Percentiles rank a stretch among this genome's conserved stretches.
phyloP scores from a whole-genome alignment of 2,329 filamentous ascomycete genomes.

The Massarina eburnea region DNA sequence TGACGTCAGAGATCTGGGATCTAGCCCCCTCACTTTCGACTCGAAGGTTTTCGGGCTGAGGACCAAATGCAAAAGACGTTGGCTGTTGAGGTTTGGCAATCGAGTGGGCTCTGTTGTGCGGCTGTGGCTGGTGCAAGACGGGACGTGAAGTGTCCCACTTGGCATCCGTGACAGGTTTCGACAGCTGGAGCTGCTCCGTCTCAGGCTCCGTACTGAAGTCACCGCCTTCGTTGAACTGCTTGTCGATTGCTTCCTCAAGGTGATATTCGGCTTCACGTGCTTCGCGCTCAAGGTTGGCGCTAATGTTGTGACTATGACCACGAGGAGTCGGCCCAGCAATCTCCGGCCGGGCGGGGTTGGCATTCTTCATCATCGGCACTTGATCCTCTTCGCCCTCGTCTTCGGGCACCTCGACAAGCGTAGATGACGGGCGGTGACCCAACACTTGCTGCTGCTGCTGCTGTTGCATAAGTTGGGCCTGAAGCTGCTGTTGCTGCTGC shows the following conservation, averaged over 20 bases:
- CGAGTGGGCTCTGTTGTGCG: conserved; percentile 73
- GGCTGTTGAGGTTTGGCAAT: conserved; percentile 63
- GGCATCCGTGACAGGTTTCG: conserved; percentile 28
- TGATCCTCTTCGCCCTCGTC: conserved; percentile 61
- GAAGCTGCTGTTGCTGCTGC: conserved; percentile 53
- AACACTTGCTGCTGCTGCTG: conserved; percentile 52
- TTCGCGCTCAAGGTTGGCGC: conserved; percentile 77
- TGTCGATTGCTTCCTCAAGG: conserved; percentile 75
- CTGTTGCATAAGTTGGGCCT: conserved; percentile 58
- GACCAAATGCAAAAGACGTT: conserved; percentile 32
- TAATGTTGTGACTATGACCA: conserved; percentile 70
- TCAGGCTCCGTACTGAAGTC: conserved; percentile 60
- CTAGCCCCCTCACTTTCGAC: conserved; percentile 44
- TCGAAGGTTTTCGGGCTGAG: conserved; percentile 30
- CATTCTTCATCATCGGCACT: conserved; percentile 42
- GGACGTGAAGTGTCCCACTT: conserved; percentile 37
- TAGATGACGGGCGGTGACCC: conserved; percentile 49
- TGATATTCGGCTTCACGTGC: conserved; percentile 86
- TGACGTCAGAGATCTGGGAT: conserved; percentile 44
- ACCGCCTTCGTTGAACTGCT: conserved; percentile 76
- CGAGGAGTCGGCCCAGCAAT: conserved; percentile 62
- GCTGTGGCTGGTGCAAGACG: conserved; percentile 69
- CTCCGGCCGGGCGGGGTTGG: conserved; percentile 47
- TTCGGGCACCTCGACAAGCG: conserved; percentile 71
- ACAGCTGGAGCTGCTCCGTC: conserved; percentile 27